phyloP scores from a whole-genome alignment of 495 filamentous ascomycete genomes.

The Glonium stellatum region DNA sequence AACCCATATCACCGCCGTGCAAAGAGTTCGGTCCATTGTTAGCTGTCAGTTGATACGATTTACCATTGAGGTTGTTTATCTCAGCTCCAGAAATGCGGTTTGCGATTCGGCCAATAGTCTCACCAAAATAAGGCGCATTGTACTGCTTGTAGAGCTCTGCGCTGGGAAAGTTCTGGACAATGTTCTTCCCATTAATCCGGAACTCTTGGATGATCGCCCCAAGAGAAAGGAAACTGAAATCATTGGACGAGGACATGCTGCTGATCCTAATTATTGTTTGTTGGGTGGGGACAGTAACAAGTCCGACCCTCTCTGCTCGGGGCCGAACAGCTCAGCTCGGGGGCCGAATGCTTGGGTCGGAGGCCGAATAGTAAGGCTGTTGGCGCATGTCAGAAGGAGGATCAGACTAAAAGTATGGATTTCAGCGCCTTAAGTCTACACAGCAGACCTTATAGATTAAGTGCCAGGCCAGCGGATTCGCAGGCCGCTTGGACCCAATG shows the following conservation, averaged over 20 bases:
- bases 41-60: slow-evolving; percentile 55
- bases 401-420: too few relatives aligned
- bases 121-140: slow-evolving; percentile 78
- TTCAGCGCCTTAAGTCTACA: too few relatives aligned
- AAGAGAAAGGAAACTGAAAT: slow-evolving; percentile 64
- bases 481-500: too few relatives aligned
- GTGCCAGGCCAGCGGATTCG: too few relatives aligned
- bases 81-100: slow-evolving; percentile 74
- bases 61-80: slow-evolving; percentile 65
- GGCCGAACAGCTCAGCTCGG: background rate
- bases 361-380: background rate
- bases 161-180: slow-evolving; percentile 76
- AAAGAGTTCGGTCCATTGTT: slow-evolving; percentile 77
- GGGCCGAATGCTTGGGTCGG: background rate
- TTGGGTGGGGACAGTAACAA: background rate
- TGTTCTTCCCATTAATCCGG: slow-evolving; percentile 66
- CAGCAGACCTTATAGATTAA: too few relatives aligned
- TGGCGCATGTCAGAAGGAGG: background rate
- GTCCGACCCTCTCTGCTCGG: background rate
- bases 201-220: slow-evolving; percentile 88
- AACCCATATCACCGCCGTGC: slow-evolving; percentile 75
- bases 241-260: background rate
- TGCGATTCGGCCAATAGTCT: slow-evolving; percentile 85
- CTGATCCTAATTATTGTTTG: background rate
- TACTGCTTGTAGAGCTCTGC: slow-evolving; percentile 63